These are phyloP conservation scores for Rhizoclosmatium sp. DNA, from an alignment of 192 early-diverging fungal species.

Conservation along the genomic window DNA sequence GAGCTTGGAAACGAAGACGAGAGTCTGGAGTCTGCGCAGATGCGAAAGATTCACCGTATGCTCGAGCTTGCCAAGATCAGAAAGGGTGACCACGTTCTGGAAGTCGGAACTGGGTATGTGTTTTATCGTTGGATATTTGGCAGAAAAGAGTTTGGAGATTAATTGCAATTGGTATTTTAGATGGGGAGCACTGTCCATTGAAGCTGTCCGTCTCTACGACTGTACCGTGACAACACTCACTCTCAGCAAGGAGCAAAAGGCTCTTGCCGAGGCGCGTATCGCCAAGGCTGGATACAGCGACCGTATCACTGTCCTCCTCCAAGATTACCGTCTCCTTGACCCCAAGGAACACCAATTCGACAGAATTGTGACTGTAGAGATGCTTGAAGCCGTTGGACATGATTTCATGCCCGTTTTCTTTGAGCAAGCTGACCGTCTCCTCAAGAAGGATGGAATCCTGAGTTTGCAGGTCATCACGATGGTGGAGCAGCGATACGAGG, in stretches of 20 bases:
- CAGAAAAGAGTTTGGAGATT: too few relatives aligned
- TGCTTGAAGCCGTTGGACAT: constrained; percentile 78
- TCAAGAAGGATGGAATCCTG: constrained; percentile 64
- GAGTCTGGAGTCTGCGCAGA: constrained; percentile 70
- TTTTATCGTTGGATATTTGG: background rate
- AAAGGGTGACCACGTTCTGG: constrained; percentile 67
- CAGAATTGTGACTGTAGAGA: constrained; percentile 74
- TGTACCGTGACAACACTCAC: constrained; percentile 72
- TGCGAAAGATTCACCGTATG: constrained; percentile 68
- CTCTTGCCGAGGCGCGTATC: constrained; percentile 69
- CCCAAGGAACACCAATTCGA: constrained; percentile 67
- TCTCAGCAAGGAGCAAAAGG: constrained; percentile 71
- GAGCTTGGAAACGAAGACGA: constrained; percentile 43
- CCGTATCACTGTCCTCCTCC: constrained; percentile 66
- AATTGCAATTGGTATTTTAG: constrained; percentile 1
- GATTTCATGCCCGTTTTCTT: constrained; percentile 74
- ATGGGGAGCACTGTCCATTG: constrained; percentile 76
- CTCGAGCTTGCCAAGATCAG: constrained; percentile 62
- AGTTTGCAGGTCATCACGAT: constrained; percentile 75
- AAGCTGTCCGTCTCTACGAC: constrained; percentile 62
- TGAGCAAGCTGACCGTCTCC: constrained; percentile 59
- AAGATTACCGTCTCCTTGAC: constrained; percentile 72
- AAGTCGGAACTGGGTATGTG: constrained; percentile 71
- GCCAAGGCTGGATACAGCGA: constrained; percentile 60
- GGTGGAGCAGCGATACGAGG: constrained; percentile 69